Conservation (phyloP, 2,329 filamentous ascomycete genomes). For the Penicillium italicum region DNA sequence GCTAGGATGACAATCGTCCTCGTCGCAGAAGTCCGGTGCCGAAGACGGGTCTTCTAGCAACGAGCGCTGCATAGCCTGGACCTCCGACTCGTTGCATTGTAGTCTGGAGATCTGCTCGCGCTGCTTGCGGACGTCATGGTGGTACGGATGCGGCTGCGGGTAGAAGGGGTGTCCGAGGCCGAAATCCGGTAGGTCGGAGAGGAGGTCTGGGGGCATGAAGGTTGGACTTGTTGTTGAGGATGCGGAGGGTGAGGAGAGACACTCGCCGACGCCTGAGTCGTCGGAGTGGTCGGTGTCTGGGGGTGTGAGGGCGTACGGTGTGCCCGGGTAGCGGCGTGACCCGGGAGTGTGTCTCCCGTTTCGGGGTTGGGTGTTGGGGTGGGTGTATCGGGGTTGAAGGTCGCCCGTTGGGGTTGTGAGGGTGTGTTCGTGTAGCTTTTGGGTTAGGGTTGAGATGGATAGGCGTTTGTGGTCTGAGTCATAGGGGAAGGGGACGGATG, state of each 20-base stretch:
- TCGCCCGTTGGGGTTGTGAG: constrained; percentile 27
- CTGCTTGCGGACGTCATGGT: constrained; percentile 32
- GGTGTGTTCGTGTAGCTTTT: constrained; percentile 41
- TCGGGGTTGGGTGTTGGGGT: constrained; percentile 5
- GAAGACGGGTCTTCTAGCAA: not conserved
- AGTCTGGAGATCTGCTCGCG: constrained; percentile 41
- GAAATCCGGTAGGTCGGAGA: not conserved
- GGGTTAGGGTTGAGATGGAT: constrained; percentile 40
- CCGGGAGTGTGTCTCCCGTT: constrained; percentile 4
- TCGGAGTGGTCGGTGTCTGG: constrained; percentile 35
- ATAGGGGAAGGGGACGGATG: constrained; percentile 44
- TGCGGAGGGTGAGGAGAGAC: constrained; percentile 57
- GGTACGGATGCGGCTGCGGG: constrained; percentile 3
- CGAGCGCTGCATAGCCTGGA: constrained; percentile 32
- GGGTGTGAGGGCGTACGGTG: constrained; percentile 35
- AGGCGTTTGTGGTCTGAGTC: constrained; percentile 31
- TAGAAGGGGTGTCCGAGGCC: not conserved
- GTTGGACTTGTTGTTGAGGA: constrained; percentile 38
- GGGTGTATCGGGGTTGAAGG: not conserved
- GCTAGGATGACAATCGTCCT: constrained; percentile 39
- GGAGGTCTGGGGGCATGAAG: constrained; percentile 27
- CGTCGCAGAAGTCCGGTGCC: constrained; percentile 2
- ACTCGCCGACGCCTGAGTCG: constrained; percentile 33
- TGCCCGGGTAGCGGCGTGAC: not conserved
- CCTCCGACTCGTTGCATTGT: constrained; percentile 36